Conservation (phyloP, 2,329 filamentous ascomycete species). For the Pseudogymnoascus verrucosus region DNA sequence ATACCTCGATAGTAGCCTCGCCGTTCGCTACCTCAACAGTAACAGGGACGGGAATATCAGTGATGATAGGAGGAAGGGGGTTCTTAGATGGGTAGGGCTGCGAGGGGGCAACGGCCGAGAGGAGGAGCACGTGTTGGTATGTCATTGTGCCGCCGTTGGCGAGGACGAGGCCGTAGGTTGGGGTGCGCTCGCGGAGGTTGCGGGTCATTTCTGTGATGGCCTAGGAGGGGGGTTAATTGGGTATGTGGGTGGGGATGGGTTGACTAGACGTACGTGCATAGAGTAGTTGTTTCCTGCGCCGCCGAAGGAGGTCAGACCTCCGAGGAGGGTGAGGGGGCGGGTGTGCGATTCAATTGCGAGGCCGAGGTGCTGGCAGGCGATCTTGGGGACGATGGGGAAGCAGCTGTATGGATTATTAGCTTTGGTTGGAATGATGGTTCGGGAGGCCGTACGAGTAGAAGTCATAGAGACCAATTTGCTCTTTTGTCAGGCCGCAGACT, state of each 20-base stretch:
- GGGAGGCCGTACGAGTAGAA: conserved; percentile 46
- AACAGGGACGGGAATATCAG: conserved; percentile 32
- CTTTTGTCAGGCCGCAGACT: conserved; percentile 37
- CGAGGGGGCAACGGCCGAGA: conserved; percentile 40
- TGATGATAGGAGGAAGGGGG: conserved; percentile 36
- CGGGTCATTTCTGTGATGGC: conserved; percentile 49
- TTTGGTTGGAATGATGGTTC: background rate
- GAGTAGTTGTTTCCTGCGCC: conserved; percentile 66
- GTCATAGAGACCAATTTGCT: conserved; percentile 52
- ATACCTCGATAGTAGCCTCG: conserved; percentile 45
- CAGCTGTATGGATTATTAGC: conserved; percentile 36
- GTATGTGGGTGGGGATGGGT: background rate
- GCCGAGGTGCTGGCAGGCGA: conserved; percentile 52
- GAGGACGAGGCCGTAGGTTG: conserved; percentile 44
- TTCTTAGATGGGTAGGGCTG: conserved; percentile 40
- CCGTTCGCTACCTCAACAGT: conserved; percentile 39
- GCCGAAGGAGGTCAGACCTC: conserved; percentile 60
- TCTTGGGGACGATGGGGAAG: conserved; percentile 62
- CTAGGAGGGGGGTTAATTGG: conserved; percentile 16
- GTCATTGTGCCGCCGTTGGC: conserved; percentile 60
- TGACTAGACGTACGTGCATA: conserved; percentile 44
- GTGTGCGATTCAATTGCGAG: conserved; percentile 37
- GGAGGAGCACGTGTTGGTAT: conserved; percentile 54
- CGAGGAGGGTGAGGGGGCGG: conserved; percentile 53
- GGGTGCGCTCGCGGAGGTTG: conserved; percentile 39